Percentiles rank a stretch among this genome's conserved stretches.
Evolutionary conservation across 1,139 yeast genomes (phyloP).

Genomic region (Petasospora fabianii): DNA sequence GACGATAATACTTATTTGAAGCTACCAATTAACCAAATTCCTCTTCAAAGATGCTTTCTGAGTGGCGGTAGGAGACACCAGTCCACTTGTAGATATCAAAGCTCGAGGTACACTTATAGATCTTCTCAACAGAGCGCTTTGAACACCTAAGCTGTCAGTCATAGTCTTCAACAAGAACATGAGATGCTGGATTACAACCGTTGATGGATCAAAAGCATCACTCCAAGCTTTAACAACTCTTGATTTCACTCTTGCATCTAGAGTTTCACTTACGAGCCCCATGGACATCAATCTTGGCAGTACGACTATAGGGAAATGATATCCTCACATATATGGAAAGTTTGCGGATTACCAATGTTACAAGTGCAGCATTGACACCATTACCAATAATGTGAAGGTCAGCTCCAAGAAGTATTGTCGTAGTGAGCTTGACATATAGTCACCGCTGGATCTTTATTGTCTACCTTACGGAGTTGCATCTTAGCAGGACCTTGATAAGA

Average conservation of each 20-base stretch:
- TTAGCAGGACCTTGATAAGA: constrained; percentile 40
- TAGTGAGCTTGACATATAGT: constrained; percentile 40
- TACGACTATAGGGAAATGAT: constrained; percentile 42
- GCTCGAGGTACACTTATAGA: too few relatives aligned
- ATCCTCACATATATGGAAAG: constrained; percentile 43
- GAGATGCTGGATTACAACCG: too few relatives aligned
- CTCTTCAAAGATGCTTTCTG: too few relatives aligned
- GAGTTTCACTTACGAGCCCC: constrained; percentile 40
- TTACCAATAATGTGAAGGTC: constrained; percentile 46
- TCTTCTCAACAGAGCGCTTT: too few relatives aligned
- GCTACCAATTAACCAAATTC: too few relatives aligned
- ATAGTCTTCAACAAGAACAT: too few relatives aligned
- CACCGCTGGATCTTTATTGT: constrained; percentile 35
- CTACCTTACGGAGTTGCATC: constrained; percentile 32
- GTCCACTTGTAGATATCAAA: too few relatives aligned
- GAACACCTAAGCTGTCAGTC: too few relatives aligned
- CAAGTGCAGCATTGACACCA: constrained; percentile 49
- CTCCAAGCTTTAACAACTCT: too few relatives aligned
- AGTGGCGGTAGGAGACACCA: too few relatives aligned
- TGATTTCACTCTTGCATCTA: constrained; percentile 40
- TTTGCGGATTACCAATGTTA: constrained; percentile 45
- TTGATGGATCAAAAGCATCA: too few relatives aligned
- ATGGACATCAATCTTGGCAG: constrained; percentile 47
- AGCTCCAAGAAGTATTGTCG: constrained; percentile 47
- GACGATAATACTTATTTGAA: too few relatives aligned